Percentiles rank a stretch among this genome's conserved stretches.
phyloP scores from a whole-genome alignment of 192 early-diverging fungal species.

The Coemansia sp. region DNA sequence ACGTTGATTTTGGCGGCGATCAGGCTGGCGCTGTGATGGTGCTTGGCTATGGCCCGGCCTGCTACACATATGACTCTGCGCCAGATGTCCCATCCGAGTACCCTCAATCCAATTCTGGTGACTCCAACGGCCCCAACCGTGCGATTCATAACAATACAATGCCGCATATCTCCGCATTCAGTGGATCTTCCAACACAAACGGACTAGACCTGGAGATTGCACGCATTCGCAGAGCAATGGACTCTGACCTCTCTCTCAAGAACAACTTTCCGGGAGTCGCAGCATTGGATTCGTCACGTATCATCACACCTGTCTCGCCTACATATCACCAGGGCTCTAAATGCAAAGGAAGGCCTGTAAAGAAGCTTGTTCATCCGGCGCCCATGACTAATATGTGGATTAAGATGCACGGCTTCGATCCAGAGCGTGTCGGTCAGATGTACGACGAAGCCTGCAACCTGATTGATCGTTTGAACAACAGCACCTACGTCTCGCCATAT shows the following conservation, averaged over 20 bases:
- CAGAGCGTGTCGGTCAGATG: slow-evolving; percentile 21
- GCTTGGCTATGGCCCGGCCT: slow-evolving; percentile 35
- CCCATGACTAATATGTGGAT: slow-evolving; percentile 37
- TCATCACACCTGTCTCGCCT: not conserved
- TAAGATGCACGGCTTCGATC: slow-evolving; percentile 47
- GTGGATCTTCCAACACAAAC: slow-evolving; percentile 31
- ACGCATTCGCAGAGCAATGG: slow-evolving; percentile 29
- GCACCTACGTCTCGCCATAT: slow-evolving; percentile 49
- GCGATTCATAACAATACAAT: not conserved
- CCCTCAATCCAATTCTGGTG: slow-evolving; percentile 11
- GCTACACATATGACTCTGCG: slow-evolving; percentile 46
- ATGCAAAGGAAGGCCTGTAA: slow-evolving; percentile 5
- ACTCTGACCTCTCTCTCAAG: slow-evolving; percentile 12
- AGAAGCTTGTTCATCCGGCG: slow-evolving; percentile 28
- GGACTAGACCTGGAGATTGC: slow-evolving; percentile 25
- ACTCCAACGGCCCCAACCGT: not conserved
- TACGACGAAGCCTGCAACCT: slow-evolving; percentile 33
- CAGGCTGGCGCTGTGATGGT: slow-evolving; percentile 40
- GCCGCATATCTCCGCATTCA: slow-evolving; percentile 15
- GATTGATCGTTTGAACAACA: slow-evolving; percentile 49
- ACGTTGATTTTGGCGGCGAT: slow-evolving; percentile 24
- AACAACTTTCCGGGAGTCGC: slow-evolving; percentile 28
- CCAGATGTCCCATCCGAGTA: slow-evolving; percentile 24
- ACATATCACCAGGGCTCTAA: not conserved
- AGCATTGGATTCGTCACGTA: slow-evolving; percentile 6